Evolutionary conservation across 805 yeast genomes (phyloP).

Genomic region (Ogataea angusta): DNA sequence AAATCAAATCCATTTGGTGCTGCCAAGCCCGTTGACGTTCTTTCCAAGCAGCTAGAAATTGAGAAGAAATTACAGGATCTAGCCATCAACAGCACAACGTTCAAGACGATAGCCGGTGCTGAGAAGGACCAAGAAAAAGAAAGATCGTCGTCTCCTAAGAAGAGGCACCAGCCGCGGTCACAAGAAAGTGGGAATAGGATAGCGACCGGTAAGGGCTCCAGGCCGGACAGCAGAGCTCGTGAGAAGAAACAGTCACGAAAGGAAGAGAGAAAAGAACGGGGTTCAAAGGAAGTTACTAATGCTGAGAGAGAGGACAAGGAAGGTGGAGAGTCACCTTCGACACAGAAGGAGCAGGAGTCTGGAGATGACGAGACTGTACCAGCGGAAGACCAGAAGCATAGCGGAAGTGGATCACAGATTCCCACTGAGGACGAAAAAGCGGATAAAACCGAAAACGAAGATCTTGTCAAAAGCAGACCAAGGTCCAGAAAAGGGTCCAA

Average conservation of each 20-base stretch:
- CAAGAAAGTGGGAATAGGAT: background rate
- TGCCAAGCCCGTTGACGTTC: conserved; percentile 82
- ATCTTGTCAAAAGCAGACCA: too few species aligned
- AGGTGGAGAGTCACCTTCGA: background rate
- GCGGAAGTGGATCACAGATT: background rate
- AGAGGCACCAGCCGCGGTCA: background rate
- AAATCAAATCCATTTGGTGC: conserved; percentile 73
- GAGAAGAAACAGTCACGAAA: background rate
- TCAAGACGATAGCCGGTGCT: conserved; percentile 27
- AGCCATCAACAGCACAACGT: conserved; percentile 45
- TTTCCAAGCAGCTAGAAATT: conserved; percentile 59
- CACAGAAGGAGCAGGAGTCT: conserved; percentile 1
- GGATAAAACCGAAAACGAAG: too few species aligned
- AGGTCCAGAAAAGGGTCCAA: too few species aligned
- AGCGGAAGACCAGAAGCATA: background rate
- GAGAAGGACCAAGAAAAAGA: conserved; percentile 11
- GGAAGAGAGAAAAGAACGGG: background rate
- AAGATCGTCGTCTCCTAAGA: conserved; percentile 1
- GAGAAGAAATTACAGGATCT: conserved; percentile 45
- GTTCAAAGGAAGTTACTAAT: background rate
- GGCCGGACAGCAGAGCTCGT: conserved; percentile 1
- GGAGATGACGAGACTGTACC: background rate
- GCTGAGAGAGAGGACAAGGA: conserved; percentile 3
- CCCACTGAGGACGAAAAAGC: too few species aligned
- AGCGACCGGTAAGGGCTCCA: background rate